Base-by-base conservation (phyloP, 352 stramenopile species). In the Globisporangium lucens region DNA sequence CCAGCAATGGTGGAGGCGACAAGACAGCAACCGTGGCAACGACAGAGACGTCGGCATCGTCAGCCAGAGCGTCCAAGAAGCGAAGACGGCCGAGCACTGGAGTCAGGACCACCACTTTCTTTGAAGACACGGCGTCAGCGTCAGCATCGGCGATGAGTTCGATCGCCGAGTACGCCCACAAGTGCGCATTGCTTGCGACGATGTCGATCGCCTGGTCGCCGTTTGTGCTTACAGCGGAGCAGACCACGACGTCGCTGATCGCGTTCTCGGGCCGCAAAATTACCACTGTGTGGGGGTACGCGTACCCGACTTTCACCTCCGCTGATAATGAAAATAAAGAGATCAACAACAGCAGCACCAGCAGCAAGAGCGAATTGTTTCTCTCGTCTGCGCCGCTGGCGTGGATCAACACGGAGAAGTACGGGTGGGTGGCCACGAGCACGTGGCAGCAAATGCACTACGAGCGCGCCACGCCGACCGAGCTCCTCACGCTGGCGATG, bases 271-370 rank as follows among this genome's bases (percentile, higher is more conserved):
- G 87, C 22, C 75, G 82, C 10, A 80, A 79, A 61, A 67, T 92
- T 41, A 79, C 79, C 58, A 93, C 87, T 0, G 69, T 95, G 52
- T 95, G 87, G 87, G 76, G 71, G 4, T 95, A 90, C 66, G 69
- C 71, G 41, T 80, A 83, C 33, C 80, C 78, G 20, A 74, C 60
- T 7, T 86, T 85, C 24, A 56, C 59, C n/a, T 60, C 72, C 70
- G 58, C 57, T 7, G 58, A 67, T 3, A 43, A 71, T 0, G 47
- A 67, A 4, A 43, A 71, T 0, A 38, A 63, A 5, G 59, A n/a
- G 30, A 61, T 22, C 41, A n/a, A 35, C 41, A n/a, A 7, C 1
- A 29, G 7, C 20, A 43, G 20, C 20, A 59, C 27, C 22, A n/a
- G 29, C 7, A 41, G 4, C 12, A 27, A 15, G 1, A 60, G 17